phyloP scores from a whole-genome alignment of 305 asterid species.

The Rubia peregrina region DNA sequence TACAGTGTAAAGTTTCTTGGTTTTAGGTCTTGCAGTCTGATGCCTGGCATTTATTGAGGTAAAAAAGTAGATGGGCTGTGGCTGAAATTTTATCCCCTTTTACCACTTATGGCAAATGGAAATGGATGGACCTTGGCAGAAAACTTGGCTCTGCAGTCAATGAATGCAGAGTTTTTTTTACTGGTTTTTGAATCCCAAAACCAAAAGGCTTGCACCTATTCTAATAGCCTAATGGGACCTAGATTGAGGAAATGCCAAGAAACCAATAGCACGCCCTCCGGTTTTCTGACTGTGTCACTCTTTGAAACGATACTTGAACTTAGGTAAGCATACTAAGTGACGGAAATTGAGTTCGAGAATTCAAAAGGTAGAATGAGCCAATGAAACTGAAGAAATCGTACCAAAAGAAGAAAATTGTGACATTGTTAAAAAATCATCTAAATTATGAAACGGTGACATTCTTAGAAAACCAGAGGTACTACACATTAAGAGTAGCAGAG shows the following conservation, averaged over 20 bases:
- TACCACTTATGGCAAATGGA: slow-evolving; percentile 27
- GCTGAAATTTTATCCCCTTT: slow-evolving; percentile 11
- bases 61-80: slow-evolving; percentile 18
- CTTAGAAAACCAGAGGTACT: background rate
- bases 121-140: slow-evolving; percentile 15
- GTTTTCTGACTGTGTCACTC: no score
- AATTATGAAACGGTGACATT: no score
- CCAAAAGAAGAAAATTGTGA: background rate
- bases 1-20: background rate
- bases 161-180: slow-evolving; percentile 15
- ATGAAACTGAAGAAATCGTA: no score
- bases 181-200: slow-evolving; percentile 20
- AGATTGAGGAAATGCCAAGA: background rate
- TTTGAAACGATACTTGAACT: no score
- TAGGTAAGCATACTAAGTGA: no score
- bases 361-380: no score
- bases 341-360: no score
- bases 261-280: no score
- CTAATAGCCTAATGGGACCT: slow-evolving; percentile 7
- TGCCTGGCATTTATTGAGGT: slow-evolving; percentile 12
- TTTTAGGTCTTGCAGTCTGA: slow-evolving; percentile 14
- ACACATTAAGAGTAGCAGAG: slow-evolving; percentile 13
- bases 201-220: slow-evolving; percentile 16
- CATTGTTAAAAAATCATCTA: background rate
- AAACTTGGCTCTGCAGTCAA: slow-evolving; percentile 41